Base-by-base conservation (phyloP, 2,329 filamentous ascomycete species). In the Aspergillus sp. region DNA sequence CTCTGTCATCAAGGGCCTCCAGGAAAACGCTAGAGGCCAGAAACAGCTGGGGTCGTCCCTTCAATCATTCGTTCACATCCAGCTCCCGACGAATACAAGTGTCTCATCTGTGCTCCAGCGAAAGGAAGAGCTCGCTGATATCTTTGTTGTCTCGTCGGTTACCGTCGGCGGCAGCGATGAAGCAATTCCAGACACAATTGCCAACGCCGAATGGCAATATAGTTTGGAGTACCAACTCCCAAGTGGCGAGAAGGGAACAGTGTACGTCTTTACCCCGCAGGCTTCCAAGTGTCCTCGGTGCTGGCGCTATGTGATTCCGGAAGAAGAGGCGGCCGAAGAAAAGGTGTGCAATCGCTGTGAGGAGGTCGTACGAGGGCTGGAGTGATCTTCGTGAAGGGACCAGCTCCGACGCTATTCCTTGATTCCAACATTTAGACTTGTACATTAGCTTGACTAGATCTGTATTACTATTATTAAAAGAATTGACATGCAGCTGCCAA, bases 21-120 rank as follows among this genome's bases (percentile, higher is more conserved):
- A 93, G 61, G 95, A 98, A 78, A 78, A 82, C 30, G 92, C 91
- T 0, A 86, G 93, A 19, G 78, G 77, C 2, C 84, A 86, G 61
- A 95, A 94, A 75, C 81, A 85, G 41, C 81, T 97, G 43, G 92
- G 92, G 2, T 93, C 90, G 15, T 92, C 91, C 3, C 84, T 98
- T 3, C 91, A 96, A 72, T 91, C 89, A 55, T 87, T 85, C 7
- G 89, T 97, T 1, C 74, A 78, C 61, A 66, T 78, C 15, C 66
- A 68, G n/a, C 61, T 76, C 5, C 71, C 73, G 1, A 57, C 65
- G 19, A 54, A 59, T 3, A 62, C 63, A 7, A 58, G 46, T 28
- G 54, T 46, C 43, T 55, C 52, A n/a, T 68, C 69, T 15, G 64
- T 73, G 8, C 71, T 75, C 61, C 69, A 74, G 22, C 70, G 69